Evolutionary conservation across 129 eudicot species (phyloP).

Genomic region (Glebionis coronaria): DNA sequence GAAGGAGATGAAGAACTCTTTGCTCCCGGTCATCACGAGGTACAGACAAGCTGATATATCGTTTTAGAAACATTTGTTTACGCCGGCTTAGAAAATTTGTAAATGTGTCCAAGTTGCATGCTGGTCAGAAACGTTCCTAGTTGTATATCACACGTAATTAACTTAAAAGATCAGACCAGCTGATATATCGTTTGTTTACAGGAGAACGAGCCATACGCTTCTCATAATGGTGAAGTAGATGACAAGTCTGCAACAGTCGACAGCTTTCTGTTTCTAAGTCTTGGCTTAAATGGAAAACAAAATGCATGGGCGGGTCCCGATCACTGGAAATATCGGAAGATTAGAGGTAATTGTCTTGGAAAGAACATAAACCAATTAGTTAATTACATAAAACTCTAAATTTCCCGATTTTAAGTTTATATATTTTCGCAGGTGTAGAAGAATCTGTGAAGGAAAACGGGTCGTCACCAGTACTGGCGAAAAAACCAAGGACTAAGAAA

Average conservation of each 20-base stretch:
- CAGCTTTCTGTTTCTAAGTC: conserved; percentile 32
- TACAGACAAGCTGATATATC: too few species aligned
- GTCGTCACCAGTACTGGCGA: conserved; percentile 23
- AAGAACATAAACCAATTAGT: not conserved
- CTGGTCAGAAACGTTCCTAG: too few species aligned
- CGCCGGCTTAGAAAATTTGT: too few species aligned
- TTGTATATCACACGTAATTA: too few species aligned
- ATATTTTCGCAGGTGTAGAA: conserved; percentile 34
- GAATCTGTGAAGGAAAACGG: conserved; percentile 29
- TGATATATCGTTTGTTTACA: conserved; percentile 19
- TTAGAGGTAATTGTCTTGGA: conserved; percentile 36
- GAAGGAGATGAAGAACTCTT: conserved; percentile 37
- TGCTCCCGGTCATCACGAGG: conserved; percentile 52
- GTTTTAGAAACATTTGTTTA: too few species aligned
- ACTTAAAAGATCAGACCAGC: not conserved
- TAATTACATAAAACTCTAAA: not conserved
- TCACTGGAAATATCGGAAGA: conserved; percentile 62
- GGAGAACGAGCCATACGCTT: conserved; percentile 33
- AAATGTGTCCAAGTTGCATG: too few species aligned
- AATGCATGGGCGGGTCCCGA: conserved; percentile 81
- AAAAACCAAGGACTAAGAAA: conserved; percentile 39
- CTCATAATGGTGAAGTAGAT: conserved; percentile 35
- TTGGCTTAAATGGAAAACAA: conserved; percentile 38
- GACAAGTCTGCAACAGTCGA: conserved; percentile 36
- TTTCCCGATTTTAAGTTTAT: not conserved